Percentiles rank a stretch among this genome's conserved stretches.
Conservation (phyloP, 2,329 filamentous ascomycete species). For the Pyrenochaeta sp. region DNA sequence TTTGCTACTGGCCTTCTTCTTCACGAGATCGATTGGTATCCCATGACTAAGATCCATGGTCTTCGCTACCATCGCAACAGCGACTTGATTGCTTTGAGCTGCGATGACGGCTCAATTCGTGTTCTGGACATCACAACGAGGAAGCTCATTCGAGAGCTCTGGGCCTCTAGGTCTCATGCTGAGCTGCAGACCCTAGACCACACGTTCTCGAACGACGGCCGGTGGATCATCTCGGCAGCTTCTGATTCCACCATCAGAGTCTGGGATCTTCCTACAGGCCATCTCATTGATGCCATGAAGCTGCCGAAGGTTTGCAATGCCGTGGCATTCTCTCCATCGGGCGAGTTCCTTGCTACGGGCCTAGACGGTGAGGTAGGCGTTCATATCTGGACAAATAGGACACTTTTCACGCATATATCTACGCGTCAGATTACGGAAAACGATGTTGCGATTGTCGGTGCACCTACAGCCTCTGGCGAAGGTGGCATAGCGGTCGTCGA, state of each 20-base stretch:
- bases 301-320: slow-evolving; percentile 81
- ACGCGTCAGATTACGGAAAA: slow-evolving; percentile 84
- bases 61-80: slow-evolving; percentile 83
- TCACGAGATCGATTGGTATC: slow-evolving; percentile 84
- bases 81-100: slow-evolving; percentile 87
- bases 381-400: slow-evolving; percentile 95
- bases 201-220: slow-evolving; percentile 85
- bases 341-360: slow-evolving; percentile 92
- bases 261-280: slow-evolving; percentile 95
- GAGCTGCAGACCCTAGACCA: slow-evolving; percentile 51
- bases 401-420: slow-evolving; percentile 86
- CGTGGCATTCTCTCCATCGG: slow-evolving; percentile 86
- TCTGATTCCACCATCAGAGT: slow-evolving; percentile 82
- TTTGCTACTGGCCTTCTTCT: slow-evolving; percentile 82
- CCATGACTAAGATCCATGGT: slow-evolving; percentile 76
- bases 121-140: slow-evolving; percentile 91
- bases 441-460: slow-evolving; percentile 70
- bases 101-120: slow-evolving; percentile 86
- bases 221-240: slow-evolving; percentile 91
- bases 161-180: slow-evolving; percentile 65
- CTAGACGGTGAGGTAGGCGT: slow-evolving; percentile 84
- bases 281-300: slow-evolving; percentile 91
- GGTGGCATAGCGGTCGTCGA: slow-evolving; percentile 78
- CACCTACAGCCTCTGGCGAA: slow-evolving; percentile 83
- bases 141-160: slow-evolving; percentile 90